Evolutionary conservation across 2,329 filamentous ascomycete species (phyloP), one percentile per base, ranked within the genome.

Genomic region (Paraphoma chrysanthemicola): DNA sequence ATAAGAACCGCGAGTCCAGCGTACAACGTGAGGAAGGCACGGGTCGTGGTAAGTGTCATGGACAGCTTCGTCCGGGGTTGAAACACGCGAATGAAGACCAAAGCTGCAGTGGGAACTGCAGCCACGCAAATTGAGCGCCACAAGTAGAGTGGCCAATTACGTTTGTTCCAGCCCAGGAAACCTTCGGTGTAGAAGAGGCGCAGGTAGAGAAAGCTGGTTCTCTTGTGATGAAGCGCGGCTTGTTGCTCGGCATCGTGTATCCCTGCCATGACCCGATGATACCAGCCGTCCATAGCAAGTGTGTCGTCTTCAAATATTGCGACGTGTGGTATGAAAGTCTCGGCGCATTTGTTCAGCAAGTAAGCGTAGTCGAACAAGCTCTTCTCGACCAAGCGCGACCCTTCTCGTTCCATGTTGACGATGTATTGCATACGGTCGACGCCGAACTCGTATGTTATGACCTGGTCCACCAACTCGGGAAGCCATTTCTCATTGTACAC

Each of bases 231-330:
- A 28, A 67, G 45, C 14, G 59, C 62, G 11, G 68, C 71, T 48
- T 75, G 63, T 31, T 56, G 58, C 53, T 79, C 73, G 4, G 73
- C 74, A 36, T 66, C 57, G 16, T 69, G 59, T 31, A 81, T 61
- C 0, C 74, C 79, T 5, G 69, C 56, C 39, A 77, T 66, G 0
- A 77, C 78, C 4, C 79, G 75, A 46, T 78, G 69, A 59, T 78
- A 81, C 81, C 81, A 83, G 11, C 80, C 80, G 48, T 81, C 79
- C 62, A 79, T 73, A 33, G 79, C 80, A 4, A 83, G 52, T 3
- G 78, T 72, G 59, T 83, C 81, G 58, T 83, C 81, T 60, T 83
- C 81, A 4, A 83, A 62, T 39, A 83, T 78, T 6, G 74, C 67
- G 38, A 79, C 72, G 57, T 81, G 81, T 2, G 75, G 72, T 7